Conservation (phyloP, 495 filamentous ascomycete genomes). For the Hyaloscypha hepaticicola region DNA sequence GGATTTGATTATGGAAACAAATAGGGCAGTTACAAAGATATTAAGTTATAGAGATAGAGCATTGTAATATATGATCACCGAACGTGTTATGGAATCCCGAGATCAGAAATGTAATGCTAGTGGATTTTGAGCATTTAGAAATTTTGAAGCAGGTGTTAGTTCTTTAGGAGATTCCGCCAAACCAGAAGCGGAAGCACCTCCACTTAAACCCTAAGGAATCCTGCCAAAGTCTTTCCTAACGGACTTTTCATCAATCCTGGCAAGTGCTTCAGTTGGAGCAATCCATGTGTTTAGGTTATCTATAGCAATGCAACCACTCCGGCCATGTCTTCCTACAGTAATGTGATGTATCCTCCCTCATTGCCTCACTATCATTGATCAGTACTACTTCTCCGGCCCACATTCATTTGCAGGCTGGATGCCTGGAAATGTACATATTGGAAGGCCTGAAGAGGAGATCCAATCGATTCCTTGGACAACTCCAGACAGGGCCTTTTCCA, state of each 20-base stretch:
- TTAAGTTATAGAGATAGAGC: slow-evolving; percentile 2
- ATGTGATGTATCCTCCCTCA: too few species aligned
- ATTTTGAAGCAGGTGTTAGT: slow-evolving; percentile 18
- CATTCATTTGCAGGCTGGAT: too few species aligned
- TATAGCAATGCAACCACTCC: too few species aligned
- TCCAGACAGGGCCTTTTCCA: too few species aligned
- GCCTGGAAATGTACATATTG: too few species aligned
- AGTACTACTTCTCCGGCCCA: too few species aligned
- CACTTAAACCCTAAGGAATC: neutral
- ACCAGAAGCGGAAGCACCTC: slow-evolving; percentile 20
- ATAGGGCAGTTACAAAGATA: slow-evolving; percentile 17
- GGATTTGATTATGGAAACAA: slow-evolving; percentile 23
- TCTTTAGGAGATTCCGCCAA: slow-evolving; percentile 23
- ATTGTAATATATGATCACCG: slow-evolving; percentile 21
- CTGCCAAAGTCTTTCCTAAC: slow-evolving; percentile 9
- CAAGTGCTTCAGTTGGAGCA: too few species aligned
- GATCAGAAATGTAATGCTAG: slow-evolving; percentile 15
- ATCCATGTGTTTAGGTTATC: too few species aligned
- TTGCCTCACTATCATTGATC: too few species aligned
- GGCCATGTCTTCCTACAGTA: too few species aligned
- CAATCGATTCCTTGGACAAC: too few species aligned
- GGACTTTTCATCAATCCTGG: slow-evolving; percentile 1
- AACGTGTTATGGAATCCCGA: slow-evolving; percentile 25
- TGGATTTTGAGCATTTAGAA: slow-evolving; percentile 23
- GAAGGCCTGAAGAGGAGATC: too few species aligned